Percentiles rank a stretch among this genome's conserved stretches.
Conservation (phyloP, 768 basidiomycete species). For the Pleurotus sapidus region DNA sequence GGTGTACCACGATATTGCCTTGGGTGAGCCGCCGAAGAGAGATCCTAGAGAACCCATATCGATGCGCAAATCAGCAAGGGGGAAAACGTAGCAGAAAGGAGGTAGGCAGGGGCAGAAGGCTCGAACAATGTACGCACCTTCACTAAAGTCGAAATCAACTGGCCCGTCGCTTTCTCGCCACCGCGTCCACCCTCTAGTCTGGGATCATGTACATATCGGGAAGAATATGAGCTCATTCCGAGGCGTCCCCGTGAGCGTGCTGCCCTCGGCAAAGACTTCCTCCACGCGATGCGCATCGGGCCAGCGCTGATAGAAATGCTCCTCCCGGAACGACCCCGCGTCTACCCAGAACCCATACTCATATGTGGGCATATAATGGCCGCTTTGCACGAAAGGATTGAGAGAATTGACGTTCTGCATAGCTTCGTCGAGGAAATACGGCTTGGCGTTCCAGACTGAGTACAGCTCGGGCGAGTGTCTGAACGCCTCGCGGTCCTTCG, state of each 20-base stretch:
- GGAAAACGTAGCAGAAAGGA: no score
- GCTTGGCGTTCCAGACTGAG: conserved; percentile 54
- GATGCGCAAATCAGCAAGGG: no score
- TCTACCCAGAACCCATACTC: conserved; percentile 61
- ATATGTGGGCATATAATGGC: conserved; percentile 21
- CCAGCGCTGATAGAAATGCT: conserved; percentile 47
- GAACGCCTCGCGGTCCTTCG: conserved; percentile 38
- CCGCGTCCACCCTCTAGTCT: conserved; percentile 16
- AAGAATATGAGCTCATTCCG: conserved; percentile 45
- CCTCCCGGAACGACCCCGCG: conserved; percentile 47
- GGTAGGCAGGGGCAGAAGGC: no score
- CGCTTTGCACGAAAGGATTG: background rate
- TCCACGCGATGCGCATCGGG: conserved; percentile 39
- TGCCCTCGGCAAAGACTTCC: conserved; percentile 37
- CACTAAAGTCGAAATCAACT: conserved; percentile 45
- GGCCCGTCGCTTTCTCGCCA: conserved; percentile 50
- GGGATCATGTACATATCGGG: conserved; percentile 39
- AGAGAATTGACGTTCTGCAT: conserved; percentile 17
- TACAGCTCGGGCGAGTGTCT: conserved; percentile 47
- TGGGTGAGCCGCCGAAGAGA: conserved; percentile 52
- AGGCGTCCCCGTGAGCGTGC: conserved; percentile 20
- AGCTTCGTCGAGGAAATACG: conserved; percentile 45
- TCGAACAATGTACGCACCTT: conserved; percentile 34
- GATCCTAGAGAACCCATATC: conserved; percentile 33
- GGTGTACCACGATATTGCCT: conserved; percentile 43